Conservation (phyloP, 305 asterid species). For the Galium porrigens region DNA sequence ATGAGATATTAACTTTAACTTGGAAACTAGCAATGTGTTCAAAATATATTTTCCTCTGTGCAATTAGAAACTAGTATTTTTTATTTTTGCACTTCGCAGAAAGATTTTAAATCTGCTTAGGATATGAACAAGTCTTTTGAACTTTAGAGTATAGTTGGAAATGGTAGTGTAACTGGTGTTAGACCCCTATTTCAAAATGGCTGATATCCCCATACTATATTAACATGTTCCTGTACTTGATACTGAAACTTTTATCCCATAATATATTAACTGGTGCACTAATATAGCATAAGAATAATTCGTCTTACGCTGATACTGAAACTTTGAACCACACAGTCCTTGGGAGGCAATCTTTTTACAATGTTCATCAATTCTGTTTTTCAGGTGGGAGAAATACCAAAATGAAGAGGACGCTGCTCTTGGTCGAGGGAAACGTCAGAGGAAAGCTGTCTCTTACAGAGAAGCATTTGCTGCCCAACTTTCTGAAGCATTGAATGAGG, state of each 20-base stretch:
- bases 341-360: conserved; percentile 1
- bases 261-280: background rate
- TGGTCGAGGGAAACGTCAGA: conserved; percentile 93
- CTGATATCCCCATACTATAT: background rate
- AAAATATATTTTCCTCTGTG: background rate
- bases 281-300: background rate
- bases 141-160: background rate
- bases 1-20: background rate
- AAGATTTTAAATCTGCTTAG: background rate
- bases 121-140: background rate
- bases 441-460: conserved; percentile 77
- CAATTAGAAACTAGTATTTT: background rate
- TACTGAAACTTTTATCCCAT: background rate
- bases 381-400: conserved; percentile 86
- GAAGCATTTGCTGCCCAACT: conserved; percentile 65
- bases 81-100: background rate
- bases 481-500: conserved; percentile 47
- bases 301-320: background rate
- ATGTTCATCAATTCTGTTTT: conserved; percentile 16
- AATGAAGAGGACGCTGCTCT: conserved; percentile 89
- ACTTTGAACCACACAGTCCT: conserved; percentile 4
- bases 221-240: background rate
- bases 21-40: background rate
- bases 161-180: background rate
- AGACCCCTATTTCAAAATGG: background rate